Evolutionary conservation across 2,329 filamentous ascomycete species (phyloP).

Genomic region (Plenodomus biglobosus): DNA sequence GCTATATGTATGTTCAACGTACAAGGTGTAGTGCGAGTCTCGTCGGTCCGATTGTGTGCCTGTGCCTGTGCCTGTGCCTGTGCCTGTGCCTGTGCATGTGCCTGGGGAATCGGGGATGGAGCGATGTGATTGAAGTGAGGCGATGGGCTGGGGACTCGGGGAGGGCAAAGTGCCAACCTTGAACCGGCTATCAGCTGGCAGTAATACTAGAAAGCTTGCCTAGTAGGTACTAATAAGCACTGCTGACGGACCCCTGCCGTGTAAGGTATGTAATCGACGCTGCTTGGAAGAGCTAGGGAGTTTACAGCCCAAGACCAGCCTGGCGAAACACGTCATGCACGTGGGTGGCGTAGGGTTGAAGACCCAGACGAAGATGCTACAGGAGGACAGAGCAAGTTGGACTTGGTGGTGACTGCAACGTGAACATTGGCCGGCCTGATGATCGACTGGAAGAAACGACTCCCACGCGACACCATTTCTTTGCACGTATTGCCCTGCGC

Average conservation of each 20-base stretch:
- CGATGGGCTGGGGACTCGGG: constrained; percentile 1
- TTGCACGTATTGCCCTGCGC: not conserved
- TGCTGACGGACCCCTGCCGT: constrained; percentile 6
- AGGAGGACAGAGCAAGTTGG: not conserved
- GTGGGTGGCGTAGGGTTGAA: constrained; percentile 29
- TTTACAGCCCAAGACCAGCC: constrained; percentile 11
- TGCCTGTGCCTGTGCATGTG: no score
- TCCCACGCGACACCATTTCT: not conserved
- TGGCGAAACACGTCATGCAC: constrained; percentile 30
- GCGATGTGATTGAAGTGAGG: constrained; percentile 1
- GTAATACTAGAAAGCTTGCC: no score
- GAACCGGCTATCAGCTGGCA: not conserved
- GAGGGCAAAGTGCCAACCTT: not conserved
- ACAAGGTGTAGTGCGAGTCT: no score
- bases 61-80: no score
- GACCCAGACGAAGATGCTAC: no score
- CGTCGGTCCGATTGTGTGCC: not conserved
- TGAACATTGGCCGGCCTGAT: not conserved
- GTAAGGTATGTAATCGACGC: no score
- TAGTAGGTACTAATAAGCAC: no score
- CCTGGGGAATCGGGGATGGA: not conserved
- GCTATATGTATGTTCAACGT: no score
- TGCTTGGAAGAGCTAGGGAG: constrained; percentile 5
- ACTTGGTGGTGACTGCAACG: not conserved
- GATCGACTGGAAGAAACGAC: not conserved